These are phyloP conservation scores for Blastomyces silverae DNA, from an alignment of 2,329 filamentous ascomycete genomes.

Conservation along the genomic window DNA sequence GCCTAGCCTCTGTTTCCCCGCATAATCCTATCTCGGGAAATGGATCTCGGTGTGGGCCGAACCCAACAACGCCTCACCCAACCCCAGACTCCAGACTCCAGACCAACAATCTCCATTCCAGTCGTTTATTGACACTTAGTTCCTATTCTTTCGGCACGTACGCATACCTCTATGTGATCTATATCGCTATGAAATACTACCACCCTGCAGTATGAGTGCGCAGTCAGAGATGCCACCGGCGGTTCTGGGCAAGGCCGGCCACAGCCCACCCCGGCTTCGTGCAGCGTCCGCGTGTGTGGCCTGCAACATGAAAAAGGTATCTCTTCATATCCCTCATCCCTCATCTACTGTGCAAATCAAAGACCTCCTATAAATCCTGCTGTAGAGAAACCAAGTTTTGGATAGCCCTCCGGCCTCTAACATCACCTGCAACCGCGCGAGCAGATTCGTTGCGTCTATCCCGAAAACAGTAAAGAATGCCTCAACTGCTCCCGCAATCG, in stretches of 20 bases:
- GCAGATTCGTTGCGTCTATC: conserved; percentile 29
- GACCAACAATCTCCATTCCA: neutral
- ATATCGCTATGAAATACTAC: neutral
- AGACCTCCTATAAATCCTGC: neutral
- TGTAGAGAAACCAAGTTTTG: neutral
- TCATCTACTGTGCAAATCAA: neutral
- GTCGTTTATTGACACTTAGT: neutral
- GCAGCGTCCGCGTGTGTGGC: conserved; percentile 29
- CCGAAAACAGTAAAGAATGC: conserved; percentile 23
- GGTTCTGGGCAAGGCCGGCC: conserved; percentile 13
- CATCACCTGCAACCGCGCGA: neutral
- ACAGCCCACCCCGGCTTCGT: conserved; percentile 26
- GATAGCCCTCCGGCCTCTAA: neutral
- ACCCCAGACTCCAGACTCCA: too few relatives aligned
- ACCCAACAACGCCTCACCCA: neutral
- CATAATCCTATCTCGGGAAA: neutral
- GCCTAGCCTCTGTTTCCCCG: conserved; percentile 1
- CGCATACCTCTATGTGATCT: neutral
- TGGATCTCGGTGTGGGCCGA: neutral
- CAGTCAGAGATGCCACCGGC: conserved; percentile 13
- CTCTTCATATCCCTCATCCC: neutral
- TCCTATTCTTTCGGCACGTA: neutral
- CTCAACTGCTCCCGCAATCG: conserved; percentile 26
- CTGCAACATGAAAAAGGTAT: conserved; percentile 30
- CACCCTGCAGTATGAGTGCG: conserved; percentile 9